Base-by-base conservation (phyloP, 192 early-diverging fungal species). In the Coemansia reversa region DNA sequence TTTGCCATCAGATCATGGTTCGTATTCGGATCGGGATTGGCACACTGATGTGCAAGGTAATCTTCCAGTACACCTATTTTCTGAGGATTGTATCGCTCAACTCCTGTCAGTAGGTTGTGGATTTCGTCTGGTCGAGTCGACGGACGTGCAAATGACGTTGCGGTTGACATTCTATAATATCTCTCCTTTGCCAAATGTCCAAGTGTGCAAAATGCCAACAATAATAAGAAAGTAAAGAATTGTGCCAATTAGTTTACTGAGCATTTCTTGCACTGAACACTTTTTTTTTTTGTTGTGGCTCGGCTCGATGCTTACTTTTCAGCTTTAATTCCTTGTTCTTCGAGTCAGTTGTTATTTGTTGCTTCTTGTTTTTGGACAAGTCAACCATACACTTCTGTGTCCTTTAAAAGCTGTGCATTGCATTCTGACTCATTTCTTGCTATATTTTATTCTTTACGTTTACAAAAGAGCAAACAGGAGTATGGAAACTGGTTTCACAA, bases 61-160 rank as follows among this genome's bases (percentile, higher is more conserved):
- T 86, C 87, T 72, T 97, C 92, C 7, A 95, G 83, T 22, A 91
- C 82, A 32, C 86, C 83, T 55, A 93, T 84, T 69, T 95, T 95
- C 60, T 91, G 87, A 29, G 92, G 90, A 81, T 97, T 94, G 90
- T 97, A 95, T 67, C 91, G 85, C 75, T 93, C 91, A 32, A 93
- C 89, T 49, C 88, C 89, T 29, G 88, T 87, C 18, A 93, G 86
- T 50, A 93, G 76, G 19, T 76, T 83, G 66, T 91, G 86, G 65
- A 93, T 92, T 54, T 88, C 84, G 51, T 91, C 88, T 33, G 90
- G 89, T 55, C 91, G 88, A 11, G 69, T 66, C 1, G 57, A 18
- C 14, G 74, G 79, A 29, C 76, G 76, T 12, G 57, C 64, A 57
- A 79, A 79, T 24, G 70, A 79, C 12, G 66, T 53, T 25, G 66